Percentiles rank a stretch among this genome's conserved stretches.
Evolutionary conservation across 2,329 filamentous ascomycete species (phyloP).

Genomic region (Diaporthe ilicicola): DNA sequence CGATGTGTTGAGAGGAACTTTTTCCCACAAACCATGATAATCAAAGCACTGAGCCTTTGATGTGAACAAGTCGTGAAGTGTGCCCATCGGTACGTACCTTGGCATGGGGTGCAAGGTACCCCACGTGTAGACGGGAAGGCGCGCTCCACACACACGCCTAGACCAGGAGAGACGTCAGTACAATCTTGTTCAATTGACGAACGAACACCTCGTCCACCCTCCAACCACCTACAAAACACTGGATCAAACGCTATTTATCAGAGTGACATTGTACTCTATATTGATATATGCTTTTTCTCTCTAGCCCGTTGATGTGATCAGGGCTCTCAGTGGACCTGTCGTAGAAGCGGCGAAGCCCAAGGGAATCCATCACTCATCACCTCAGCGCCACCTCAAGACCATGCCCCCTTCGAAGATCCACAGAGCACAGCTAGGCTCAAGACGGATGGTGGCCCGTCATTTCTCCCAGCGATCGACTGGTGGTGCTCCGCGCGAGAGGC

Average conservation of each 20-base stretch:
- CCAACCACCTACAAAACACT: background rate
- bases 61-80: background rate
- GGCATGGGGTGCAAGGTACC: background rate
- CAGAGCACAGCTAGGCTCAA: background rate
- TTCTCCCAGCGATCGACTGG: background rate
- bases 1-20: no score
- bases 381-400: constrained; percentile 3
- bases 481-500: constrained; percentile 14
- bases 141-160: background rate
- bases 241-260: background rate
- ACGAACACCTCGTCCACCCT: background rate
- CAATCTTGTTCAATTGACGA: background rate
- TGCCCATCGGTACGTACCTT: background rate
- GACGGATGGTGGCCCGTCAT: background rate
- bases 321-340: background rate
- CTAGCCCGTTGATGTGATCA: background rate
- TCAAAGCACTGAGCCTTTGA: no score
- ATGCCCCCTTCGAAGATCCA: constrained; percentile 20
- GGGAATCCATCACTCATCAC: no score
- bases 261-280: background rate
- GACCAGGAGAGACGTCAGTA: background rate
- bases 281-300: background rate
- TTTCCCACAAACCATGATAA: no score
- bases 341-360: background rate
- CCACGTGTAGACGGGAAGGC: background rate